These are phyloP conservation scores for Cornus kousa DNA, from an alignment of 148 eudicot species.

Conservation along the genomic window DNA sequence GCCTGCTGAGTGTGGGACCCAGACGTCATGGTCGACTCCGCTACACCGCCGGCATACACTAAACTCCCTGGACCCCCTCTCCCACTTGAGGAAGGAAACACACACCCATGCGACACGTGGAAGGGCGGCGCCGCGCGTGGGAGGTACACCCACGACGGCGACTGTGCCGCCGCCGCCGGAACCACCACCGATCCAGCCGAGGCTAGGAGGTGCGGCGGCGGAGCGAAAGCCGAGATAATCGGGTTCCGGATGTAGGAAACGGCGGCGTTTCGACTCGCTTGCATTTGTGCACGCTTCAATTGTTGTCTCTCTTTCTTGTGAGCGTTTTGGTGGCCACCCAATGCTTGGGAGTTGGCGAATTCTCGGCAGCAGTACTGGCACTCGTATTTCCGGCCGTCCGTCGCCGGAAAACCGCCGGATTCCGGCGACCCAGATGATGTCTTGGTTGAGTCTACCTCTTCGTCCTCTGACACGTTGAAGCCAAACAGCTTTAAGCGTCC, in stretches of 20 bases:
- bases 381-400: constrained; percentile 68
- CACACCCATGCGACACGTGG: constrained; percentile 70
- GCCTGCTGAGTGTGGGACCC: constrained; percentile 20
- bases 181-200: constrained; percentile 19
- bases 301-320: constrained; percentile 90
- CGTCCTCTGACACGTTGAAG: constrained; percentile 49
- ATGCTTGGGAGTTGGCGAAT: constrained; percentile 87
- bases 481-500: constrained; percentile 74
- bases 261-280: constrained; percentile 71
- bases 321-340: constrained; percentile 96
- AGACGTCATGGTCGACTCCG: constrained; percentile 20
- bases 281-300: constrained; percentile 77
- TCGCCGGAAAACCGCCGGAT: constrained; percentile 21
- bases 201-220: constrained; percentile 72
- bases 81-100: constrained; percentile 32
- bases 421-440: constrained; percentile 51
- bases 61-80: constrained; percentile 40
- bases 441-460: constrained; percentile 38
- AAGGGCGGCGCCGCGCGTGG: constrained; percentile 60
- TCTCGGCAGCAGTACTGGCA: constrained; percentile 86
- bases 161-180: constrained; percentile 10
- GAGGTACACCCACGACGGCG: constrained; percentile 62
- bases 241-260: constrained; percentile 71
- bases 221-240: constrained; percentile 61
- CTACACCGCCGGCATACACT: constrained; percentile 37